Percentiles rank a stretch among this genome's conserved stretches.
These are phyloP conservation scores for Geranium rotundifolium DNA, from an alignment of 345 rosid genomes.

Conservation along the genomic window DNA sequence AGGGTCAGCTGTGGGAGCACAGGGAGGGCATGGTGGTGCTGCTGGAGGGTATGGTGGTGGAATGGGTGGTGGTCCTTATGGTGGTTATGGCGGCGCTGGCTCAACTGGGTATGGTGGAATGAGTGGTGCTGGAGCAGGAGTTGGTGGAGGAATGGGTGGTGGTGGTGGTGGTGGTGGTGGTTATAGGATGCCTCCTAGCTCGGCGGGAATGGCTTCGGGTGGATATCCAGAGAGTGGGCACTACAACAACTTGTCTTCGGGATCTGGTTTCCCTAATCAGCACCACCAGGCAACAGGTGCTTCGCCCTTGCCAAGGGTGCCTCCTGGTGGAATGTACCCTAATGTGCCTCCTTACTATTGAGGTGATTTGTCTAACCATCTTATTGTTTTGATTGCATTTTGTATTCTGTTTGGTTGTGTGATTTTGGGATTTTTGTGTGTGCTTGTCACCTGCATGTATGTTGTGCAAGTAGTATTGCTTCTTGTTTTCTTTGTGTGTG, in stretches of 20 bases:
- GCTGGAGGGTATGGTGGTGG: slow-evolving; percentile 45
- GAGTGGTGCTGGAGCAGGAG: slow-evolving; percentile 11
- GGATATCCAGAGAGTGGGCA: slow-evolving; percentile 60
- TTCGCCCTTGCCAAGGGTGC: slow-evolving; percentile 63
- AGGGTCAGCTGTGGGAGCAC: slow-evolving; percentile 9
- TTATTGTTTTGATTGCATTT: neutral
- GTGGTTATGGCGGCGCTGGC: slow-evolving; percentile 31
- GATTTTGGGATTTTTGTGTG: neutral
- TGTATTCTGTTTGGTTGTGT: neutral
- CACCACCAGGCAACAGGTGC: slow-evolving; percentile 53
- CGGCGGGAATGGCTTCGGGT: slow-evolving; percentile 31
- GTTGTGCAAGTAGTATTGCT: neutral
- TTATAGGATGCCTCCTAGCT: slow-evolving; percentile 12
- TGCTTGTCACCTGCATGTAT: neutral
- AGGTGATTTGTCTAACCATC: slow-evolving; percentile 25
- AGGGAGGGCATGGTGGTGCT: slow-evolving; percentile 30
- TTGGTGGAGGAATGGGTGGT: slow-evolving; percentile 10
- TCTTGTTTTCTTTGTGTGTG: neutral
- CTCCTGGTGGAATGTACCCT: slow-evolving; percentile 66
- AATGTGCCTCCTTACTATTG: slow-evolving; percentile 63
- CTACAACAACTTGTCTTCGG: slow-evolving; percentile 45
- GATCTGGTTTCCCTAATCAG: slow-evolving; percentile 51
- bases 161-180: slow-evolving; percentile 13
- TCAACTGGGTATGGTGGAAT: slow-evolving; percentile 3
- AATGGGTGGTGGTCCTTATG: slow-evolving; percentile 48